Base-by-base conservation (phyloP, 257 asterid genomes). In the Agastache rugosa region DNA sequence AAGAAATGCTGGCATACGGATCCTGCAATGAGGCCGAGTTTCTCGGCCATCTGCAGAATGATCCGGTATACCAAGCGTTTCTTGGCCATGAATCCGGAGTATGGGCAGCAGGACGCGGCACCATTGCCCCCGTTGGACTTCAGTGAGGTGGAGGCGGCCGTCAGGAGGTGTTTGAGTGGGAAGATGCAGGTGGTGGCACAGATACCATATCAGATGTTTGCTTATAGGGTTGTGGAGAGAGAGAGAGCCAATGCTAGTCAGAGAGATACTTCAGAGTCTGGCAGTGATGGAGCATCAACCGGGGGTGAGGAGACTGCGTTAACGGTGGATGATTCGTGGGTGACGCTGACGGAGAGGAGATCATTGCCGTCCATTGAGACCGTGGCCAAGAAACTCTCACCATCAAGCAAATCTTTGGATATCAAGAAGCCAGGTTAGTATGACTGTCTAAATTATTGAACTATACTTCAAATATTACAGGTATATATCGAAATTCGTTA, bases 191-290 rank as follows among this genome's bases (percentile, higher is more conserved):
- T 88, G 1, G 67, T 84, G 6, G 69, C 86, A 14, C 85, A 81
- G 23, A 87, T 93, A 50, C 98, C 98, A 1, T 90, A 84, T 42
- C 88, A 93, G 39, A 88, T 93, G 88, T 91, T 93, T 56, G 85
- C 81, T 9, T 93, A 91, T 73, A 86, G 86, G 69, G 87, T 89
- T 65, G 69, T 83, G 0, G 98, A 93, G 88, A 91, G 83, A 74
- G 97, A 90, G 76, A 93, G 75, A 54, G 75, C 72, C 0, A 77
- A 62, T 17, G 7, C 67, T 62, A 77, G 75, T 50, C 66, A 53
- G 73, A 79, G 83, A 72, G 91, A 79, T 3, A 69, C 78, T 48
- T 91, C 90, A 0, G 97, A 93, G 69, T 91, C 98, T 11, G 93
- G 96, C 35, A 93, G 98, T 51, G 98, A 93, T 56, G 91, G 82